A percentile compares a stretch with the other conserved stretches of the same genome.
phyloP scores from a whole-genome alignment of 2,329 filamentous ascomycete species.

The Waltergamsia citrina region DNA sequence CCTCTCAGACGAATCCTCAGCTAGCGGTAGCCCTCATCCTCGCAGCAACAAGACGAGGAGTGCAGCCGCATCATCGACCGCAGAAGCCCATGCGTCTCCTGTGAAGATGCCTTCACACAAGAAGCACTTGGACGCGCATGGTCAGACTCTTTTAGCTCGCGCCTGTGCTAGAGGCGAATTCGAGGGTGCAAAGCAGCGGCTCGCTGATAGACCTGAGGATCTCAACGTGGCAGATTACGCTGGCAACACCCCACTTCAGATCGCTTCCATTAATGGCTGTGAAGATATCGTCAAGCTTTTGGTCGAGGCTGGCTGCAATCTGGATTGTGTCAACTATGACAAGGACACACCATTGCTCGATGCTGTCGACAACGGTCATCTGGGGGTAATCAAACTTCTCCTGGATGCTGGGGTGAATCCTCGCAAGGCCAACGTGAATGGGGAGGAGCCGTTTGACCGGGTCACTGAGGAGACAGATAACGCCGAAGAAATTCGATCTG shows the following conservation, averaged over 20 bases:
- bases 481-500: slow-evolving; percentile 66
- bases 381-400: slow-evolving; percentile 78
- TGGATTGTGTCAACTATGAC: slow-evolving; percentile 70
- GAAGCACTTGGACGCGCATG: slow-evolving; percentile 85
- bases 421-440: slow-evolving; percentile 81
- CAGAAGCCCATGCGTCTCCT: slow-evolving; percentile 54
- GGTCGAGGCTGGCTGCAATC: slow-evolving; percentile 73
- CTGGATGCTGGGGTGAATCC: slow-evolving; percentile 86
- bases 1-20: slow-evolving; percentile 58
- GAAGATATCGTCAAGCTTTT: slow-evolving; percentile 81
- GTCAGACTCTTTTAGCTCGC: slow-evolving; percentile 81
- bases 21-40: slow-evolving; percentile 49
- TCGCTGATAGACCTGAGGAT: slow-evolving; percentile 75
- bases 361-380: slow-evolving; percentile 89
- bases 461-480: slow-evolving; percentile 68
- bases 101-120: slow-evolving; percentile 56
- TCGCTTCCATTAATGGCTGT: slow-evolving; percentile 80
- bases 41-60: slow-evolving; percentile 48
- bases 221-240: slow-evolving; percentile 87
- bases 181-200: slow-evolving; percentile 64
- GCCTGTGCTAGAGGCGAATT: slow-evolving; percentile 82
- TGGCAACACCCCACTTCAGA: slow-evolving; percentile 92
- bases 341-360: slow-evolving; percentile 93
- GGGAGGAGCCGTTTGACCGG: slow-evolving; percentile 82
- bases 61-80: slow-evolving; percentile 43